A percentile compares a stretch with the other conserved stretches of the same genome.
Evolutionary conservation across 1,284 basidiomycete species (phyloP).

Genomic region (Ceratobasidium sp.): DNA sequence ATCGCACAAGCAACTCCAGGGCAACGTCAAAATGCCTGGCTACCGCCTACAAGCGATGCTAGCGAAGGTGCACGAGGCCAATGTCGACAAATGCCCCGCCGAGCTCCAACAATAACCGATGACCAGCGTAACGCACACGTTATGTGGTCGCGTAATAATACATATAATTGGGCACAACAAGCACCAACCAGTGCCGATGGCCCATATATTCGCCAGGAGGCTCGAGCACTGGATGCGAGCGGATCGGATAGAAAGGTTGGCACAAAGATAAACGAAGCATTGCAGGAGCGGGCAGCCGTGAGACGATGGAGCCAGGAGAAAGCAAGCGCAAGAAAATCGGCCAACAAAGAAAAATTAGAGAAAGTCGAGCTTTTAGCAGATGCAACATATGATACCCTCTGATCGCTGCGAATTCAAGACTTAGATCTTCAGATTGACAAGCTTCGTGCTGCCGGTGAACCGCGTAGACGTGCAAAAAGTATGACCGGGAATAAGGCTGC

Average conservation of each 20-base stretch:
- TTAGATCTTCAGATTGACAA: conserved; percentile 22
- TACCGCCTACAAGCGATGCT: conserved; percentile 31
- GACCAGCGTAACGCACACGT: conserved; percentile 13
- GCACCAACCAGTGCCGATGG: background rate
- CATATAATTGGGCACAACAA: conserved; percentile 10
- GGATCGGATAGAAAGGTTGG: background rate
- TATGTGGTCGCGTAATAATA: conserved; percentile 16
- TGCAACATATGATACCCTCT: background rate
- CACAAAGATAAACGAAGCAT: background rate
- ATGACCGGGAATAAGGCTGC: background rate
- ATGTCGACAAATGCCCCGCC: conserved; percentile 12
- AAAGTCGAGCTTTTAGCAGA: background rate
- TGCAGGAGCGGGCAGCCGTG: background rate
- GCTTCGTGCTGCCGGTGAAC: background rate
- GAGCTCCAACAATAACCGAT: conserved; percentile 14
- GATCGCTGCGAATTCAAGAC: background rate
- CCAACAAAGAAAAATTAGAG: background rate
- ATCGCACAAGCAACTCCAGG: conserved; percentile 25
- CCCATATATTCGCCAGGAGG: conserved; percentile 6
- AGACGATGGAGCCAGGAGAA: background rate
- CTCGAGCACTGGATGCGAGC: conserved; percentile 1
- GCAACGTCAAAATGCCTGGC: conserved; percentile 15
- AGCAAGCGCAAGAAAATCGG: background rate
- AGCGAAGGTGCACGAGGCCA: conserved; percentile 17
- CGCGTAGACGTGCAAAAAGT: background rate